Percentiles rank a stretch among this genome's conserved stretches.
These are phyloP conservation scores for Nemania sp. DNA, from an alignment of 2,329 filamentous ascomycete genomes.

Conservation along the genomic window DNA sequence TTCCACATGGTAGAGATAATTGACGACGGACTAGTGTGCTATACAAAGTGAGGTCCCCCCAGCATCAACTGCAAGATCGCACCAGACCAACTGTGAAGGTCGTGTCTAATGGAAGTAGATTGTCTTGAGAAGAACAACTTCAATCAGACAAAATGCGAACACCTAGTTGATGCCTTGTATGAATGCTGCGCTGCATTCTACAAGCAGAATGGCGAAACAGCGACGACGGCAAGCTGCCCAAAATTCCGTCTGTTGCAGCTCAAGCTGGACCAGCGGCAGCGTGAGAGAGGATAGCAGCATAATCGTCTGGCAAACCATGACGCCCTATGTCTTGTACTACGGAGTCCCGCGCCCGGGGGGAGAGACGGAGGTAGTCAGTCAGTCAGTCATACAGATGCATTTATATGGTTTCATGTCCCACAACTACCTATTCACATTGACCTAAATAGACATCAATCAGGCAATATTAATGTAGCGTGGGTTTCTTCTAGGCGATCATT, in stretches of 20 bases:
- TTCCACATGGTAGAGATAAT: neutral
- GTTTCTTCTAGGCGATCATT: conserved; percentile 88
- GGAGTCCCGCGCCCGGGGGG: no score
- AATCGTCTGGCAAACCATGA: no score
- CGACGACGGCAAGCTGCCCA: conserved; percentile 80
- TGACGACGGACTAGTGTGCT: conserved; percentile 65
- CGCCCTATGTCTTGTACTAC: neutral
- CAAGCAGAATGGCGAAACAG: conserved; percentile 73
- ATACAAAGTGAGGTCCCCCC: conserved; percentile 71
- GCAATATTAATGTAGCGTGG: conserved; percentile 74
- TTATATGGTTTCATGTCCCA: conserved; percentile 40
- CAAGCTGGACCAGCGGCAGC: conserved; percentile 78
- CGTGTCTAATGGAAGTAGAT: conserved; percentile 52
- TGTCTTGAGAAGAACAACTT: conserved; percentile 85
- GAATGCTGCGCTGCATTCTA: conserved; percentile 94
- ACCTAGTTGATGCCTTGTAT: conserved; percentile 81
- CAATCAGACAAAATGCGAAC: conserved; percentile 81
- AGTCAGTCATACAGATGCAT: neutral
- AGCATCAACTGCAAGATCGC: neutral
- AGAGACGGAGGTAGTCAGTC: neutral
- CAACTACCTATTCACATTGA: conserved; percentile 44
- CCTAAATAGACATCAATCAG: conserved; percentile 51
- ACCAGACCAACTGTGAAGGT: no score
- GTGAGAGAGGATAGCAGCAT: conserved; percentile 33
- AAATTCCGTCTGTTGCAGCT: conserved; percentile 77